Evolutionary conservation across 1,284 basidiomycete genomes (phyloP), one percentile per base, ranked within the genome.

Genomic region (Tremellales sp.): DNA sequence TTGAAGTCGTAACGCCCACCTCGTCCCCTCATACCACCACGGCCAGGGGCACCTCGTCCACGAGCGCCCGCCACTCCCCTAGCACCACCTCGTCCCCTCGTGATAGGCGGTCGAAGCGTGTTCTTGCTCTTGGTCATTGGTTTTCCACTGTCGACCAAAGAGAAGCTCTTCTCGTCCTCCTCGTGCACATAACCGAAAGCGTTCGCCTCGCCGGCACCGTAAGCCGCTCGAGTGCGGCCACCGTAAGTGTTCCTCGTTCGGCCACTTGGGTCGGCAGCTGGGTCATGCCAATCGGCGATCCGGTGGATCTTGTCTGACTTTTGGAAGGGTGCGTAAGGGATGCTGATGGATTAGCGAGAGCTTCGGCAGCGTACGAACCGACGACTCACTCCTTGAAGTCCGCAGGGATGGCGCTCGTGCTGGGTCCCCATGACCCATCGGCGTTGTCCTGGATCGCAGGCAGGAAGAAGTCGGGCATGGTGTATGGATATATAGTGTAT

Each of bases 181-280:
- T 89, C 92, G 76, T 97, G 93, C 79, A 94, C 93, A 77, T 97
- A 97, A 24, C 91, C 89, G 70, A 97, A 97, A n/a, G 91, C 90
- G 65, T 85, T 93, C 54, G 86, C 85, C 58, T 89, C 91, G 11
- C 67, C 62, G 7, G 76, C 76, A 36, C 75, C 76, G 58, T 76
- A 76, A 5, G 75, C 75, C 53, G 77, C 75, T 47, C 75, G 67
- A n/a, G 57, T 64, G 58, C 64, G 68, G 48, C 51, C 53, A 35
- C 48, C 57, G 52, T 60, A 62, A 33, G 36, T 42, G 27, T 47
- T 50, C 5, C 48, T 84, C 83, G 67, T 86, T 87, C 10, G 85
- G 46, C 52, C 49, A 46, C 81, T 74, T 36, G 79, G 66, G 33
- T 84, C 82, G 52, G 75, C 79, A 25, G 65, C 61, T 25, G 66